Evolutionary conservation across 192 early-diverging fungal genomes (phyloP), one percentile per base, ranked within the genome.

Genomic region (Spizellomyces punctatus): DNA sequence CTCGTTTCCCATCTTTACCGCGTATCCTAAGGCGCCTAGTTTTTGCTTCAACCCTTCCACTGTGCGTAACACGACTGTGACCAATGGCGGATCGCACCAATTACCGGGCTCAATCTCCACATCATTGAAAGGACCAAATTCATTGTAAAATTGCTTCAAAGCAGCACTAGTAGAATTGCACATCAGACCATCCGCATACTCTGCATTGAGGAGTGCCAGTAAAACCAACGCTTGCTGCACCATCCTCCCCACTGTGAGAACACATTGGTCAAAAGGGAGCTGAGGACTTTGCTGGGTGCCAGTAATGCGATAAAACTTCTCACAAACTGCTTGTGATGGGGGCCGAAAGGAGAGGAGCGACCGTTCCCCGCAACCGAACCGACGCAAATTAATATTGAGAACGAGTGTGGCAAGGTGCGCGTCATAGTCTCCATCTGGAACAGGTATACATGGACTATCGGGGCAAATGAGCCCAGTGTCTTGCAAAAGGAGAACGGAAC

Each of bases 401-500:
- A 47, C 8, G 6, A 80, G 69, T 8, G n/a, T 60, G 5, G 48
- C 47, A 9, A 73, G 55, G 58, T 68, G 0, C 4, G 41, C 12
- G 16, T 73, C 78, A 63, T 64, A 77, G 22, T 77, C 75, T 10
- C 78, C 78, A 46, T 58, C 46, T 7, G 75, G 74, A 27, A 80
- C 73, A 41, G 46, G 16, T 16, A 69, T 43, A 52, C 66, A 74
- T 16, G 72, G 52, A 46, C 72, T 66, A 36, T 36, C 3, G 27
- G 27, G 27, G 27, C 27, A 36, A 3, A 36, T 36, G 27, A 36
- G 27, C 3, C 27, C 27, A 36, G 50, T 54, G 17, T 54, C 1
- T n/a, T 54, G 17, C 50, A 19, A 54, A 54, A 19, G 14, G 12
- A 19, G 12, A n/a, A 54, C 17, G 0, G 50, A 54, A 54, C 12